Base-by-base conservation (phyloP, 2,329 filamentous ascomycete genomes). In the Stagonosporopsis vannaccii region DNA sequence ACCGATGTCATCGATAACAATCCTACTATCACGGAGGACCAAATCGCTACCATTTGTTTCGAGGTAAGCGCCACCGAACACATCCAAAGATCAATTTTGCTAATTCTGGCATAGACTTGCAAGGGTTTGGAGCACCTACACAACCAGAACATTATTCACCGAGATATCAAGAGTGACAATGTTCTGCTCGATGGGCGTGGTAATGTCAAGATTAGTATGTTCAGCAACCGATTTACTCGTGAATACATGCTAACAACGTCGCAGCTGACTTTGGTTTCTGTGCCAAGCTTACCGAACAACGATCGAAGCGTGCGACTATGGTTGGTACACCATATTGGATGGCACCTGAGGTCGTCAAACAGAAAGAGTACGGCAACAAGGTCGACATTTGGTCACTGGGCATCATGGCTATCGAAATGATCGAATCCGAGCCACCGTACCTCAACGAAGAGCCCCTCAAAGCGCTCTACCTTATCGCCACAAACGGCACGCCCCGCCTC, bases 351-450 rank as follows among this genome's bases (percentile, higher is more conserved):
- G 95, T 99, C 40, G 95, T 99, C 75, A 98, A 98, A 81, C 95
- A 98, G 77, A 98, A 98, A 81, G 94, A 97, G 78, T 99, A 99
- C 72, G 95, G 94, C 35, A 90, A 91, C 73, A 98, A 98, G 83
- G 95, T 98, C 61, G 95, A 99, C 74, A 97, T 98, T 73, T 99
- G 95, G 95, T 97, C 93, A 26, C 82, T 99, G 60, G 95, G 95
- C 72, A 99, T 99, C 79, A 99, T 98, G 95, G 94, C 95, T 22
- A 98, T 99, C 71, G 95, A 99, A 79, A 97, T 99, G 95, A 98
- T 98, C 72, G 95, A 99, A 76, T 96, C 92, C 17, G 95, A 99
- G 77, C 95, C 95, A 6, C 95, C 95, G 0, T 99, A 99, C 76
- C 86, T 98, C 33, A 98, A 98, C 78, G 95, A 98, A 78, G 94